A percentile compares a stretch with the other conserved stretches of the same genome.
These are phyloP conservation scores for Auricularia cornea DNA, from an alignment of 768 basidiomycete species.

Conservation along the genomic window DNA sequence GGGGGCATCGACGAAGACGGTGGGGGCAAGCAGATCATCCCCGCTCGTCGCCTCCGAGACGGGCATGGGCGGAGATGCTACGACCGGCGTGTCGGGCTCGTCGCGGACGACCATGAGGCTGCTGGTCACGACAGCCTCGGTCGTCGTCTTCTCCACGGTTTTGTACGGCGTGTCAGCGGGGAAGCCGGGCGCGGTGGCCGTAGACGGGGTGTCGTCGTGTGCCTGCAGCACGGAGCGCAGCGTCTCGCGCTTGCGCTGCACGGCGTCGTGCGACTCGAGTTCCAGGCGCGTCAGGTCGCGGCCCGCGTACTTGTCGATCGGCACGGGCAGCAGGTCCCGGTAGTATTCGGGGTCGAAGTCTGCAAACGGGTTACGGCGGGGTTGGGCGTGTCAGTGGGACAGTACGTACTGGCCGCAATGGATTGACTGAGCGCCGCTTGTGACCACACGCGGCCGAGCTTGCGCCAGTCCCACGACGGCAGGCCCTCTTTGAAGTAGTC, in stretches of 20 bases:
- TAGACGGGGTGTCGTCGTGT: background rate
- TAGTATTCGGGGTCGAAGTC: background rate
- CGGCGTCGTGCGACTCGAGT: background rate
- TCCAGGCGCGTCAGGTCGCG: background rate
- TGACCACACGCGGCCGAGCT: constrained; percentile 3
- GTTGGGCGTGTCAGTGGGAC: background rate
- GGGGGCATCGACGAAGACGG: too few species aligned
- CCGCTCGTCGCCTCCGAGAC: too few species aligned
- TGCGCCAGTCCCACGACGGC: background rate
- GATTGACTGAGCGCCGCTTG: constrained; percentile 7
- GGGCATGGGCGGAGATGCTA: too few species aligned
- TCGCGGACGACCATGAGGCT: too few species aligned
- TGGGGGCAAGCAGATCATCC: too few species aligned
- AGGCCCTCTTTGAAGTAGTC: background rate
- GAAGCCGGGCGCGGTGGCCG: background rate
- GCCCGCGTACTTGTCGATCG: background rate
- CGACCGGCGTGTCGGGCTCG: too few species aligned
- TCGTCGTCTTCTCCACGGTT: too few species aligned
- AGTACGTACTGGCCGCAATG: constrained; percentile 2
- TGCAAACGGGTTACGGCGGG: background rate
- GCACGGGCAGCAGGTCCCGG: background rate
- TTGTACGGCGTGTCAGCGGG: background rate
- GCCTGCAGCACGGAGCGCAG: background rate
- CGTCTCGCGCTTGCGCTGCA: background rate
- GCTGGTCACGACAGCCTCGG: too few species aligned